Evolutionary conservation across 176 grass and related monocot species (phyloP).

Genomic region (Typha latifolia): DNA sequence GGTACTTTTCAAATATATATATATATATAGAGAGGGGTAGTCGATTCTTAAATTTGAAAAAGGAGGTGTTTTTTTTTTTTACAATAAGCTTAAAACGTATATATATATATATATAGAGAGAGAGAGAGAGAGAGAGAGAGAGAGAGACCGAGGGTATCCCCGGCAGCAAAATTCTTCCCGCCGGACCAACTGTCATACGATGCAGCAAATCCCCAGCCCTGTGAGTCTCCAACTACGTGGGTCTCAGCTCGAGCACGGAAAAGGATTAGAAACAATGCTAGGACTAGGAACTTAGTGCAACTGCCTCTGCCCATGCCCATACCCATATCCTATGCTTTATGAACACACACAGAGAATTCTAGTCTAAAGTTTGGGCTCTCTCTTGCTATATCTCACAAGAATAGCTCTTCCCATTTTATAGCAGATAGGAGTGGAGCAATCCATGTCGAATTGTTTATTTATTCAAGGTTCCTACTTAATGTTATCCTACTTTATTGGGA

Average conservation of each 20-base stretch:
- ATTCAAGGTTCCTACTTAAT: too few species aligned
- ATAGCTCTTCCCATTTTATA: not conserved
- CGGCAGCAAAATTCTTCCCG: slow-evolving; percentile 30
- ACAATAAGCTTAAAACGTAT: too few species aligned
- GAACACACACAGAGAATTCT: not conserved
- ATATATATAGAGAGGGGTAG: not conserved
- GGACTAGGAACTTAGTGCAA: not conserved
- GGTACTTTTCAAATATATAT: not conserved
- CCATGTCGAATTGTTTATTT: too few species aligned
- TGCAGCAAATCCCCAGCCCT: slow-evolving; percentile 58
- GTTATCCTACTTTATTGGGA: too few species aligned
- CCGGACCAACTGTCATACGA: slow-evolving; percentile 51
- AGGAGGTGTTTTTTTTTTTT: too few species aligned
- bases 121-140: not conserved
- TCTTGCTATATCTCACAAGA: not conserved
- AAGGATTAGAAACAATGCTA: slow-evolving; percentile 16
- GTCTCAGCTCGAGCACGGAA: slow-evolving; percentile 25
- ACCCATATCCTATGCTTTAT: not conserved
- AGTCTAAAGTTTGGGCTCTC: not conserved
- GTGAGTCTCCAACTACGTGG: slow-evolving; percentile 48
- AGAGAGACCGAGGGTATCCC: slow-evolving; percentile 43
- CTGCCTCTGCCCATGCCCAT: slow-evolving; percentile 49
- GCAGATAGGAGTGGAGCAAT: too few species aligned
- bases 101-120: too few species aligned
- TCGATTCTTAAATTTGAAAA: not conserved